Percentiles rank a stretch among this genome's conserved stretches.
Evolutionary conservation across 164 flowering plant species (phyloP).

Genomic region (Vitis labrusca): DNA sequence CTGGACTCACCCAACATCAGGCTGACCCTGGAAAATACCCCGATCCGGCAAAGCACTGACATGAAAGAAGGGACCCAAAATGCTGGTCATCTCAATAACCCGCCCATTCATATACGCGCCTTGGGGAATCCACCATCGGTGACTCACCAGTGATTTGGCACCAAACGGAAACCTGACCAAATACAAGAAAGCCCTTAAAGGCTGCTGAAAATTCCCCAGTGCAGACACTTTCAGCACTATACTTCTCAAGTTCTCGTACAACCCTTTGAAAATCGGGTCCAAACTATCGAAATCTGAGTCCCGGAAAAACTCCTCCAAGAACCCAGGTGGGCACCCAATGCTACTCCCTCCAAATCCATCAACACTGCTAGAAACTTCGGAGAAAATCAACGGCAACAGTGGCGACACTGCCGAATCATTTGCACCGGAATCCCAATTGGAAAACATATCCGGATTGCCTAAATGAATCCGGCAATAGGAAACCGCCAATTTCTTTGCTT

Average conservation of each 20-base stretch:
- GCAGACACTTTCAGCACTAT: constrained; percentile 78
- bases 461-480: constrained; percentile 79
- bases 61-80: constrained; percentile 95
- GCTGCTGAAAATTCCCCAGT: constrained; percentile 89
- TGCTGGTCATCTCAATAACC: constrained; percentile 90
- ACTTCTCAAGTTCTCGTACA: constrained; percentile 87
- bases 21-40: constrained; percentile 70
- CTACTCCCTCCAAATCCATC: constrained; percentile 63
- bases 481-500: constrained; percentile 66
- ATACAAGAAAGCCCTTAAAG: constrained; percentile 67
- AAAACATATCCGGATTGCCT: constrained; percentile 77
- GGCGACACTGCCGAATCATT: constrained; percentile 41
- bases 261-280: constrained; percentile 67
- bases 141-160: constrained; percentile 75
- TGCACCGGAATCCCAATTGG: constrained; percentile 5
- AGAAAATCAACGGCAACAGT: constrained; percentile 61
- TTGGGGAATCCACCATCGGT: constrained; percentile 86
- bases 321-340: constrained; percentile 67
- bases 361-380: constrained; percentile 50
- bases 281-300: constrained; percentile 78
- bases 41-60: constrained; percentile 94
- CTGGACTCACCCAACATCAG: constrained; percentile 91
- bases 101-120: constrained; percentile 79
- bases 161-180: constrained; percentile 66
- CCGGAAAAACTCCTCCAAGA: constrained; percentile 81